Percentiles rank a stretch among this genome's conserved stretches.
Evolutionary conservation across 208 protist species (phyloP).

Genomic region (Balamuthia mandrillaris): DNA sequence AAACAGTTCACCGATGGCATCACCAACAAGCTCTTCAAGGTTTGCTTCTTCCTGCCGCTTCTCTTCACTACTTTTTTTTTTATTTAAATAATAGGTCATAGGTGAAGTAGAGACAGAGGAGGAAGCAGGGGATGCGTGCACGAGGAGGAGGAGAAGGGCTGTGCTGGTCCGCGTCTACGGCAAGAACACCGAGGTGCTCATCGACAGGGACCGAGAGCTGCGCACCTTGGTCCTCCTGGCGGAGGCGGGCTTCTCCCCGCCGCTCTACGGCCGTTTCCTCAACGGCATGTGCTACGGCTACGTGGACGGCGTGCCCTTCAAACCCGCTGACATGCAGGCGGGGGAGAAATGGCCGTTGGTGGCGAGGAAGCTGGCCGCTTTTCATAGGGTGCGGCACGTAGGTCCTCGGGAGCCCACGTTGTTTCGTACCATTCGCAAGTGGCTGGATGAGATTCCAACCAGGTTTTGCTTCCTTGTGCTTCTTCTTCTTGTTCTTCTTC

Average conservation of each 20-base stretch:
- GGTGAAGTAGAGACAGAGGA: no score
- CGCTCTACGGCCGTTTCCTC: conserved; percentile 18
- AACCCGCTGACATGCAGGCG: conserved; percentile 22
- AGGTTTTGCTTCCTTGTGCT: no score
- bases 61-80: no score
- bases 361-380: neutral
- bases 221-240: neutral
- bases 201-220: conserved; percentile 27
- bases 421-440: conserved; percentile 1
- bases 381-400: neutral
- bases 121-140: neutral
- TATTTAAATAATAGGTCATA: no score
- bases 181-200: conserved; percentile 37
- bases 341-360: conserved; percentile 7
- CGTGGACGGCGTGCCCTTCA: conserved; percentile 28
- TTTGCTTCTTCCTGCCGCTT: neutral
- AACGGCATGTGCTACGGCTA: conserved; percentile 29
- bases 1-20: conserved; percentile 21
- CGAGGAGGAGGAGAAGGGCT: neutral
- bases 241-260: neutral
- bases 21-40: conserved; percentile 35
- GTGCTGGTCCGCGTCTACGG: conserved; percentile 44
- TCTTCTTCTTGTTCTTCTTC: no score
- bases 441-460: neutral
- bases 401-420: neutral